Conservation (phyloP, 768 basidiomycete species). For the Crepidotus variabilis region DNA sequence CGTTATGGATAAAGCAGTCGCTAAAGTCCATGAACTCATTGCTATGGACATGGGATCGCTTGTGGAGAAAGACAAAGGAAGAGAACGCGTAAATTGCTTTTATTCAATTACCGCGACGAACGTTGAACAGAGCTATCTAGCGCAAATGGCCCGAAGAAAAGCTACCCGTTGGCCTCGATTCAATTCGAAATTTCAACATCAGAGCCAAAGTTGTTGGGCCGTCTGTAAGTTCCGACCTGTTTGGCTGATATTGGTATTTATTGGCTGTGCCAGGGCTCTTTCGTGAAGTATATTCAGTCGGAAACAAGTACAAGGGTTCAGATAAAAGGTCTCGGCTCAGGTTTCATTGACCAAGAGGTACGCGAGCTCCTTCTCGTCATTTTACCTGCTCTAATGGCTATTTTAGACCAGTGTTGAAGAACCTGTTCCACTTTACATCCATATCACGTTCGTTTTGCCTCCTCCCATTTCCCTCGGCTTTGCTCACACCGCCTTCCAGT, state of each 20-base stretch:
- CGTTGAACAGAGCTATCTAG: conserved; percentile 29
- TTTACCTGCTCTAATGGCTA: neutral
- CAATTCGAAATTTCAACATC: conserved; percentile 94
- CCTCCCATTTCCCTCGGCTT: conserved; percentile 3
- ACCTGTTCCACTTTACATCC: conserved; percentile 89
- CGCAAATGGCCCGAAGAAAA: conserved; percentile 99
- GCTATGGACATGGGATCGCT: conserved; percentile 73
- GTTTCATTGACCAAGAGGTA: conserved; percentile 72
- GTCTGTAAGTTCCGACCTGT: conserved; percentile 48
- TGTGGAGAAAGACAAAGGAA: conserved; percentile 68
- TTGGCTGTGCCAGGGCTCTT: conserved; percentile 64
- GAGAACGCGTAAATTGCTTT: conserved; percentile 53
- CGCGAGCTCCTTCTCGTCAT: neutral
- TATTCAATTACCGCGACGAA: neutral
- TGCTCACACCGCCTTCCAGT: conserved; percentile 15
- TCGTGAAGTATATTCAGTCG: conserved; percentile 97
- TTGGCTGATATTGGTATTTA: neutral
- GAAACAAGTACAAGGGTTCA: conserved; percentile 96
- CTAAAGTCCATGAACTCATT: conserved; percentile 72
- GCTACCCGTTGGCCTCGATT: conserved; percentile 82
- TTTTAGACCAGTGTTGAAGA: conserved; percentile 75
- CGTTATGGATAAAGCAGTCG: conserved; percentile 60
- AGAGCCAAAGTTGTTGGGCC: conserved; percentile 97
- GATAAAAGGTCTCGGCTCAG: conserved; percentile 93
- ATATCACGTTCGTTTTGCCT: conserved; percentile 69